Evolutionary conservation across 768 basidiomycete genomes (phyloP).

Genomic region (Dacryopinax primogenitus): DNA sequence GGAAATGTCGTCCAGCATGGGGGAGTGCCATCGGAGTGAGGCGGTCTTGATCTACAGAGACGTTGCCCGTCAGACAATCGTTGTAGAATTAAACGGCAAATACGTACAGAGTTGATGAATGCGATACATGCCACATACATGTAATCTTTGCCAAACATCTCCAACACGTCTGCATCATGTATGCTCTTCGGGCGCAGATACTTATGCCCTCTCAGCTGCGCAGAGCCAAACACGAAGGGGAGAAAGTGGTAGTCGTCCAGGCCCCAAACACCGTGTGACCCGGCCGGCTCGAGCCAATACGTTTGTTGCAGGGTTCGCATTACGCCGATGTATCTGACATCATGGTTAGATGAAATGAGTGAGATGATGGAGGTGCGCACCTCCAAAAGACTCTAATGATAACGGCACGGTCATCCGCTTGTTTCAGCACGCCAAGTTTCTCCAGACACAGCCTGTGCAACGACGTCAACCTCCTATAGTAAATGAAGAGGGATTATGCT

Average conservation of each 20-base stretch:
- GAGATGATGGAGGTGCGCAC: slow-evolving; percentile 28
- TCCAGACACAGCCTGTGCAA: slow-evolving; percentile 63
- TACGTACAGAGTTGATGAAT: slow-evolving; percentile 82
- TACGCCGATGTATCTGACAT: slow-evolving; percentile 49
- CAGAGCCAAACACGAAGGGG: slow-evolving; percentile 76
- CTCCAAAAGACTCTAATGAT: slow-evolving; percentile 84
- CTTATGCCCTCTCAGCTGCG: slow-evolving; percentile 72
- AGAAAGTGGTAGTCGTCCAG: slow-evolving; percentile 95
- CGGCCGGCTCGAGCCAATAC: slow-evolving; percentile 96
- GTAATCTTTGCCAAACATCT: slow-evolving; percentile 83
- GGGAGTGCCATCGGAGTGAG: slow-evolving; percentile 92
- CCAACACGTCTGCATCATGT: slow-evolving; percentile 79
- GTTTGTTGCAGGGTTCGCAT: slow-evolving; percentile 82
- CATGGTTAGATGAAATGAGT: not conserved
- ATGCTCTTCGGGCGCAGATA: slow-evolving; percentile 85
- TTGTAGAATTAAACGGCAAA: not conserved
- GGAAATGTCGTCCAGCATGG: slow-evolving; percentile 97
- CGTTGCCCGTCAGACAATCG: not conserved
- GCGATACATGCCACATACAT: slow-evolving; percentile 95
- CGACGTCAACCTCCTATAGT: not conserved
- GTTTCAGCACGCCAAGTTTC: slow-evolving; percentile 48
- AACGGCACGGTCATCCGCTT: slow-evolving; percentile 57
- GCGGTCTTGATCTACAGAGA: slow-evolving; percentile 74
- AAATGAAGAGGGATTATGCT: not conserved
- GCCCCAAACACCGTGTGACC: slow-evolving; percentile 98